A percentile compares a stretch with the other conserved stretches of the same genome.
Conservation (phyloP, 192 early-diverging fungal genomes). For the Coemansia erecta region DNA sequence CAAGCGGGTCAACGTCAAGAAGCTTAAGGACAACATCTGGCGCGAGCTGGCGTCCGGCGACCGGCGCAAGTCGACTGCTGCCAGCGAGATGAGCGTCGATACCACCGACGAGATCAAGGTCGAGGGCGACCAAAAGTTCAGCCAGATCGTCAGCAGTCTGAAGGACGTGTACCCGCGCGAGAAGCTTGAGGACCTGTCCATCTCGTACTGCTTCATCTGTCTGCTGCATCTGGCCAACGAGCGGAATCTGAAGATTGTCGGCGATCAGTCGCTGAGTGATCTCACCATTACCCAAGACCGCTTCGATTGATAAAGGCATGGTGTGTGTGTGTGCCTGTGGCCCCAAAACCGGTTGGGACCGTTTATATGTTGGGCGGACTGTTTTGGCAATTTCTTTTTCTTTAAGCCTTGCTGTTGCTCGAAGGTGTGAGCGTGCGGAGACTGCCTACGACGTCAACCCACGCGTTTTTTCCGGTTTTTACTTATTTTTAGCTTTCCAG, state of each 20-base stretch:
- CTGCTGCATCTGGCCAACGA: conserved; percentile 96
- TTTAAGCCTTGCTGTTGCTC: background rate
- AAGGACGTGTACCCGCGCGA: conserved; percentile 74
- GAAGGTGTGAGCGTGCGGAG: background rate
- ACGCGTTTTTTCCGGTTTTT: background rate
- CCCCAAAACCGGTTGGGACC: background rate
- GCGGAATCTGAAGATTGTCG: conserved; percentile 69
- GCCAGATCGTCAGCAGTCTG: conserved; percentile 68
- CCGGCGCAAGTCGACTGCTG: conserved; percentile 18
- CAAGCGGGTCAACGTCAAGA: conserved; percentile 93
- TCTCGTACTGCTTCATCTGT: conserved; percentile 98
- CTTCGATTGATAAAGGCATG: conserved; percentile 22
- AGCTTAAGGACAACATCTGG: conserved; percentile 97
- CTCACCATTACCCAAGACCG: conserved; percentile 51
- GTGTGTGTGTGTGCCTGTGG: background rate
- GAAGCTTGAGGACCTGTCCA: conserved; percentile 85
- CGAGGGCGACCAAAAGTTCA: conserved; percentile 68
- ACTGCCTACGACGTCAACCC: background rate
- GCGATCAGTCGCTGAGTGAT: conserved; percentile 50
- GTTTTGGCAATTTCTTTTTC: background rate
- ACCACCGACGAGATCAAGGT: conserved; percentile 26
- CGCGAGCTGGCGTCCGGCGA: conserved; percentile 56
- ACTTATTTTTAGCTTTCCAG: background rate
- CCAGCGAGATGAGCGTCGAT: conserved; percentile 5
- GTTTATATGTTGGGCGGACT: background rate